Conservation (phyloP, 108 stramenopile species). For the Skeletonema marinoi region DNA sequence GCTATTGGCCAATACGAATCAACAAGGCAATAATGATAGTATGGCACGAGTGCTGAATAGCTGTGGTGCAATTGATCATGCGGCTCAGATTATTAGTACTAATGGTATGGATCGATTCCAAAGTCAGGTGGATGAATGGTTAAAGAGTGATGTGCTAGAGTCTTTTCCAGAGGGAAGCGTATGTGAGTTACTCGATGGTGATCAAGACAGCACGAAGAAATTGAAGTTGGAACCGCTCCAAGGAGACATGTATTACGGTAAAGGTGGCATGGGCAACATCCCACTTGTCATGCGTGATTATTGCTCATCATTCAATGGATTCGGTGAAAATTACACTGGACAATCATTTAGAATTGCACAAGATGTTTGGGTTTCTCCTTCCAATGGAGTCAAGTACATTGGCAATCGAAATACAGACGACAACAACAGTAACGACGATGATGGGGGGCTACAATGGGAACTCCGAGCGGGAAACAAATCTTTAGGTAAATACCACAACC, state of each 20-base stretch:
- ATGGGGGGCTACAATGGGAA: constrained; percentile 51
- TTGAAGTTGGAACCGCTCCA: constrained; percentile 14
- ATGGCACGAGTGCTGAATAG: constrained; percentile 6
- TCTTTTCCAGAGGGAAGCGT: constrained; percentile 53
- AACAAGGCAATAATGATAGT: neutral
- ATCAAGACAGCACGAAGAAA: neutral
- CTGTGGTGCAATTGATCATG: constrained; percentile 67
- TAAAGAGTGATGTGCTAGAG: constrained; percentile 47
- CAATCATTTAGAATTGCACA: constrained; percentile 48
- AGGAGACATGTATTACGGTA: constrained; percentile 62
- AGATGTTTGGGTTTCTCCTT: constrained; percentile 86
- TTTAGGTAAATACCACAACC: constrained; percentile 64
- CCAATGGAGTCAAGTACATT: constrained; percentile 71
- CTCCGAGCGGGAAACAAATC: constrained; percentile 55
- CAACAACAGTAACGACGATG: neutral
- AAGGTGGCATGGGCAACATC: constrained; percentile 63
- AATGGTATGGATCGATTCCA: constrained; percentile 42
- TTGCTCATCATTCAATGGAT: constrained; percentile 18
- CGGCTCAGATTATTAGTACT: constrained; percentile 68
- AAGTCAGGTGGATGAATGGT: constrained; percentile 72
- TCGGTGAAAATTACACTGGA: constrained; percentile 6
- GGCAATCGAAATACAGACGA: neutral
- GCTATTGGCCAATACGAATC: neutral
- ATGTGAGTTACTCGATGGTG: constrained; percentile 28
- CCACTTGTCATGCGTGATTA: constrained; percentile 48